phyloP scores from a whole-genome alignment of 306 rosid genomes.

The Echinosophora koreensis region DNA sequence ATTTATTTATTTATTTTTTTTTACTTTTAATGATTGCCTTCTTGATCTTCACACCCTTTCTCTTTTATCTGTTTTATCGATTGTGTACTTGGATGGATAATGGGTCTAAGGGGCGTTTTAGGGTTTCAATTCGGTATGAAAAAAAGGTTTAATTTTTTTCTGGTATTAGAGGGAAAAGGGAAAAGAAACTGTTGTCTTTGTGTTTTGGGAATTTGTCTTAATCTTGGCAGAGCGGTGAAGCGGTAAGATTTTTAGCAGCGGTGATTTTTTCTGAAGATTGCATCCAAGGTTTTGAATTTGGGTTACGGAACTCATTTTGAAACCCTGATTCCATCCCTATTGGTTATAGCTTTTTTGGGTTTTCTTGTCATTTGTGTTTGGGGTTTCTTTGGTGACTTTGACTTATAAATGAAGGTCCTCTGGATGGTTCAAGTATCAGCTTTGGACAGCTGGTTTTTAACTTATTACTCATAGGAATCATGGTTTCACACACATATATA shows the following conservation, averaged over 20 bases:
- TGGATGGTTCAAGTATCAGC: not conserved
- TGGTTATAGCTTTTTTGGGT: not conserved
- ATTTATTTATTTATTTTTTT: not conserved
- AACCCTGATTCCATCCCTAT: not conserved
- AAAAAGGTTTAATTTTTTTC: not conserved
- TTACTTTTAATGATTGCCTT: not conserved
- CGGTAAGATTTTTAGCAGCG: not conserved
- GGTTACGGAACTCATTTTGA: no score
- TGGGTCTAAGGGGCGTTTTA: not conserved
- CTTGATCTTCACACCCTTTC: not conserved
- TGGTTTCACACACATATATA: not conserved
- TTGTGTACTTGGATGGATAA: conserved; percentile 17
- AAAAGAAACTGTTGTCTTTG: not conserved
- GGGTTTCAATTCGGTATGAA: not conserved
- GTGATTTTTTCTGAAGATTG: not conserved
- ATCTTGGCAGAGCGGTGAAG: not conserved
- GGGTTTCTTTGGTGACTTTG: not conserved
- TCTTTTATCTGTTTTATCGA: not conserved
- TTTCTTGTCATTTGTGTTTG: not conserved
- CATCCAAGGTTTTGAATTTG: not conserved
- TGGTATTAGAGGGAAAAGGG: not conserved
- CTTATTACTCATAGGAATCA: not conserved
- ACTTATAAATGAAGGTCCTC: not conserved
- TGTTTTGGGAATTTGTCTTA: not conserved
- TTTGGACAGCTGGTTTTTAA: not conserved